Evolutionary conservation across 495 filamentous ascomycete species (phyloP).

Genomic region (Aspergillus steynii): DNA sequence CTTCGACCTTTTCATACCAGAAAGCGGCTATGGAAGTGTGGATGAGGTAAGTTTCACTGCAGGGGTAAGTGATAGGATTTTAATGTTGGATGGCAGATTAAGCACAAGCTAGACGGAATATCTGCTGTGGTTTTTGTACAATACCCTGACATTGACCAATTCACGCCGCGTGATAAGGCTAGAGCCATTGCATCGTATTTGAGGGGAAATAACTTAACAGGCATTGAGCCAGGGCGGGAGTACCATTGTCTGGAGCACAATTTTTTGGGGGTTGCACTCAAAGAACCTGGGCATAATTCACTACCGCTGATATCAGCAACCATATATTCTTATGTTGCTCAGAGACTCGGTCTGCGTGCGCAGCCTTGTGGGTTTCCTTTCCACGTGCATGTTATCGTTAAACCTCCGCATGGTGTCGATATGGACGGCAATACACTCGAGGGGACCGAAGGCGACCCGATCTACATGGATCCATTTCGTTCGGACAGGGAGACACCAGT

Average conservation of each 20-base stretch:
- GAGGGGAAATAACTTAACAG: constrained; percentile 62
- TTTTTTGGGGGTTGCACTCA: constrained; percentile 72
- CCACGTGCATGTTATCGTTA: constrained; percentile 76
- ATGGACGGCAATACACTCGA: constrained; percentile 61
- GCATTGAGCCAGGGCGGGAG: constrained; percentile 59
- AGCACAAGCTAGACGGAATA: constrained; percentile 61
- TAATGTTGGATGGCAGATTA: constrained; percentile 47
- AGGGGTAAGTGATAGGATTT: neutral
- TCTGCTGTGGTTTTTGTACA: constrained; percentile 51
- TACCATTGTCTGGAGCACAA: constrained; percentile 83
- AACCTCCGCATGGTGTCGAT: constrained; percentile 56
- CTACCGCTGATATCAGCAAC: constrained; percentile 75
- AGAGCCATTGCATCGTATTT: constrained; percentile 66
- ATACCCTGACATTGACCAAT: constrained; percentile 47
- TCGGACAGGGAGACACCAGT: constrained; percentile 65
- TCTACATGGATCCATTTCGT: constrained; percentile 85
- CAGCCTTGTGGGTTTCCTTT: constrained; percentile 74
- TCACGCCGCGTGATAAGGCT: constrained; percentile 65
- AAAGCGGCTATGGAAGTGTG: constrained; percentile 67
- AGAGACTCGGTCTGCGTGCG: constrained; percentile 67
- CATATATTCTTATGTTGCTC: constrained; percentile 70
- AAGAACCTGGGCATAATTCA: constrained; percentile 62
- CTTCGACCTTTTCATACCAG: constrained; percentile 85
- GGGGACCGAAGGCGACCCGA: constrained; percentile 48
- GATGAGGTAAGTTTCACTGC: constrained; percentile 57